Percentiles rank a stretch among this genome's conserved stretches.
phyloP scores from a whole-genome alignment of 805 yeast species.

The Yarrowia deformans region DNA sequence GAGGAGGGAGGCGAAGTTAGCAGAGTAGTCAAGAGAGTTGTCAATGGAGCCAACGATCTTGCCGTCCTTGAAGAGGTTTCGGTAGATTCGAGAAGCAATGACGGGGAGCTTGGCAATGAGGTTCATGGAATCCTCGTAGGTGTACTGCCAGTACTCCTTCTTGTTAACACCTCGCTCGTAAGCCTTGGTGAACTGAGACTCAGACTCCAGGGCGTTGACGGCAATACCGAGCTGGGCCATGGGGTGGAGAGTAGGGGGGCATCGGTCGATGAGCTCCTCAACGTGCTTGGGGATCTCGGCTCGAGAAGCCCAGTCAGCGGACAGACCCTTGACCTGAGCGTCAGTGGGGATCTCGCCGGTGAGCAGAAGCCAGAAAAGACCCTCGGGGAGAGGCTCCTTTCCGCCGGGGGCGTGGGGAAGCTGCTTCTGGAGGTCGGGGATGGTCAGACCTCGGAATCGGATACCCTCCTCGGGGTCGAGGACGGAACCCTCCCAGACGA shows the following conservation, averaged over 20 bases:
- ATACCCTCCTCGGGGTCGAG: slow-evolving; percentile 86
- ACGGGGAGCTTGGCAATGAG: slow-evolving; percentile 77
- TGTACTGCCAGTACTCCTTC: slow-evolving; percentile 75
- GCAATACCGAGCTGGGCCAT: slow-evolving; percentile 85
- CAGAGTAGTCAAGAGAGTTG: slow-evolving; percentile 69
- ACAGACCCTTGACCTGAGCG: slow-evolving; percentile 63
- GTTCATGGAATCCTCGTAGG: slow-evolving; percentile 73
- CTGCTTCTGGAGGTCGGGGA: slow-evolving; percentile 76
- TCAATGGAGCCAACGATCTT: slow-evolving; percentile 59
- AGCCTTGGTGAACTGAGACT: slow-evolving; percentile 73
- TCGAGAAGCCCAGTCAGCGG: slow-evolving; percentile 68
- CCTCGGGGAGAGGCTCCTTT: slow-evolving; percentile 67
- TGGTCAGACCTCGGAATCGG: slow-evolving; percentile 83
- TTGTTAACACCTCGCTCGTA: slow-evolving; percentile 75
- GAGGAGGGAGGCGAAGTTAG: slow-evolving; percentile 69
- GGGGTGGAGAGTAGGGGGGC: slow-evolving; percentile 77
- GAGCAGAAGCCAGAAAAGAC: slow-evolving; percentile 76
- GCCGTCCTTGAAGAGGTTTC: slow-evolving; percentile 65
- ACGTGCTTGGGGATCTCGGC: slow-evolving; percentile 71
- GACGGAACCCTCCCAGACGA: slow-evolving; percentile 90
- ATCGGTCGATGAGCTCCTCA: slow-evolving; percentile 63
- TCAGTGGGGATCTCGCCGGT: slow-evolving; percentile 75
- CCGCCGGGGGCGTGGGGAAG: slow-evolving; percentile 77
- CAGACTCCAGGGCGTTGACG: slow-evolving; percentile 73
- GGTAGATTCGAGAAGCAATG: slow-evolving; percentile 76